Base-by-base conservation (phyloP, 345 rosid genomes). In the Microthlaspi erraticum region DNA sequence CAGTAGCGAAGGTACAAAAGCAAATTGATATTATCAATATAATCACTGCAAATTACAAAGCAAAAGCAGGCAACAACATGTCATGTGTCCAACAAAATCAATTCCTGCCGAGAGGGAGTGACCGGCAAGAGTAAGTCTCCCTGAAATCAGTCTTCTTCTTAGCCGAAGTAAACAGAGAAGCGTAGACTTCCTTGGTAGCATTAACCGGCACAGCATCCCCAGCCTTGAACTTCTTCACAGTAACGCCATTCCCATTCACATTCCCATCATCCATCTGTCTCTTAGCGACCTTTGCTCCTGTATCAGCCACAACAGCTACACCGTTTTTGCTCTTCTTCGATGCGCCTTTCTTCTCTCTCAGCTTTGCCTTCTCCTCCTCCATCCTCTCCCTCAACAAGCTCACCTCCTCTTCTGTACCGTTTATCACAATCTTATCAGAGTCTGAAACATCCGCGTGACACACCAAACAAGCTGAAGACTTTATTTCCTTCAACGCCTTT, bases 401-500 rank as follows among this genome's bases (percentile, higher is more conserved):
- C 26, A 94, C 90, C 80, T 92, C 97, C 70, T 87, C 99, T 57
- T 92, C 93, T 2, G 73, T 80, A 44, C 99, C 99, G 45, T 94
- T 94, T 19, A 94, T 85, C 77, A 83, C 86, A 79, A 89, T 70
- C 83, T 84, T 89, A 80, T 92, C 93, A 38, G 57, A 44, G 8
- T 90, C 97, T 33, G 26, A 61, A 19, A 84, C 89, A 61, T 85
- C 97, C 80, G 79, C 73, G 9, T 90, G 96, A 65, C 99, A 94
- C 58, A 94, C 92, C 84, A 94, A 76, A 64, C 99, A 94, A 5
- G 92, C 75, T 0, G 89, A 86, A 12, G 96, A 88, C 77, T 89
- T 94, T 60, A 94, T 93, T 75, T 89, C 97, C 77, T 89, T 92
- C 86, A 92, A 75, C 1, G 97, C 98, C 80, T 92, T 94, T 3